These are phyloP conservation scores for Fusarium sterilihyphosum DNA, from an alignment of 2,329 filamentous ascomycete species.

Conservation along the genomic window DNA sequence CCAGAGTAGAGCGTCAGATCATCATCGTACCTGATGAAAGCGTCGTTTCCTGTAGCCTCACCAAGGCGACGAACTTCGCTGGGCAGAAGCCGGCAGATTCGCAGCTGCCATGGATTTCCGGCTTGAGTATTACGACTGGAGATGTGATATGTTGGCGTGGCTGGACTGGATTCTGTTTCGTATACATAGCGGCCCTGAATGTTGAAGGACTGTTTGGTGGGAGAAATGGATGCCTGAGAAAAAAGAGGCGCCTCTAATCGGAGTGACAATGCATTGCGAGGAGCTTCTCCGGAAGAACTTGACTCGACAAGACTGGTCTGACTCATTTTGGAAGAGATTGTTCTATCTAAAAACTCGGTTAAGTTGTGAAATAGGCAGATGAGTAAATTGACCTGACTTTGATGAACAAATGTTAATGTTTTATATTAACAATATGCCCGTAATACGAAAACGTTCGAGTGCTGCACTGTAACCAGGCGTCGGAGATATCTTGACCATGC, in stretches of 20 bases:
- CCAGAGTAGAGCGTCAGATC: background rate
- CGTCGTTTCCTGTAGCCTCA: background rate
- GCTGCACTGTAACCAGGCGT: background rate
- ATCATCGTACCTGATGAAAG: background rate
- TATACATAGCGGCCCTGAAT: background rate
- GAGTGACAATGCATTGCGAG: background rate
- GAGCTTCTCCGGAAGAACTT: background rate
- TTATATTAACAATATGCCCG: background rate
- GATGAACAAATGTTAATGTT: background rate
- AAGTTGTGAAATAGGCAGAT: background rate
- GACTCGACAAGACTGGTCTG: background rate
- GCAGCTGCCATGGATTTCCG: background rate
- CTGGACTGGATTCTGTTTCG: background rate
- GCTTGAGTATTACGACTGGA: background rate
- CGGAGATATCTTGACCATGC: background rate
- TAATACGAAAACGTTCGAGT: background rate
- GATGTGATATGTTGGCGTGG: background rate
- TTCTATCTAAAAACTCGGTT: too few species aligned
- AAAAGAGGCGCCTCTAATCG: background rate
- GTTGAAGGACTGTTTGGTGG: background rate
- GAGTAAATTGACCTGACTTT: too few species aligned
- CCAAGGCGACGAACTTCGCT: background rate
- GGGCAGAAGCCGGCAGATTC: background rate
- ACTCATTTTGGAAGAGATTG: background rate
- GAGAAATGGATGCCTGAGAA: background rate